A percentile compares a stretch with the other conserved stretches of the same genome.
phyloP scores from a whole-genome alignment of 2,329 filamentous ascomycete species.

The Orbilia blumenaviensis region DNA sequence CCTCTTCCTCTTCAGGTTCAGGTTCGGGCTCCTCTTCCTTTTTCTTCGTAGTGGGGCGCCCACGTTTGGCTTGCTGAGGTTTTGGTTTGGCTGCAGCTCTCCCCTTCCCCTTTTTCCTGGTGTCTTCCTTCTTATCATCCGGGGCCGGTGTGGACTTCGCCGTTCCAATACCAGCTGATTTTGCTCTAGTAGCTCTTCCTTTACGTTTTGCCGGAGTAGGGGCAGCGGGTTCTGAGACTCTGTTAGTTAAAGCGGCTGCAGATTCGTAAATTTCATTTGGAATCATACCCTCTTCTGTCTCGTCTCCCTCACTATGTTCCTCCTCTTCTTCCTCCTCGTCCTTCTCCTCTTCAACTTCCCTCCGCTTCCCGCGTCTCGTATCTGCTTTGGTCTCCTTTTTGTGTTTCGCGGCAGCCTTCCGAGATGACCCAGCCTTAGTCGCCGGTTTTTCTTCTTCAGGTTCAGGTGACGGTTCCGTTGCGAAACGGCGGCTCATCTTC shows the following conservation, averaged over 20 bases:
- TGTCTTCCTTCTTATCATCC: slow-evolving; percentile 36
- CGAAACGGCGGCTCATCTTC: slow-evolving; percentile 51
- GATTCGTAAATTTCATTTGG: background rate
- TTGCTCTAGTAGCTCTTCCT: slow-evolving; percentile 25
- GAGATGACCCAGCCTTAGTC: slow-evolving; percentile 59
- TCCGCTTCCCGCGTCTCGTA: slow-evolving; percentile 58
- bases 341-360: slow-evolving; percentile 56
- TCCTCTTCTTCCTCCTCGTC: slow-evolving; percentile 45
- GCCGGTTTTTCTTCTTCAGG: slow-evolving; percentile 55
- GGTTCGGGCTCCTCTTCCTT: slow-evolving; percentile 59
- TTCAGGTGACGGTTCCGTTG: slow-evolving; percentile 59
- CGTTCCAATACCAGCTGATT: slow-evolving; percentile 34
- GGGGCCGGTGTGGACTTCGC: slow-evolving; percentile 49
- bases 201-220: slow-evolving; percentile 34
- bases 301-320: slow-evolving; percentile 53
- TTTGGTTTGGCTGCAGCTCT: slow-evolving; percentile 63
- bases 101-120: slow-evolving; percentile 59
- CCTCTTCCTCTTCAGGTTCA: slow-evolving; percentile 61
- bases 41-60: slow-evolving; percentile 48
- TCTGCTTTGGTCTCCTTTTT: slow-evolving; percentile 62
- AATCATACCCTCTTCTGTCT: slow-evolving; percentile 38
- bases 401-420: slow-evolving; percentile 65
- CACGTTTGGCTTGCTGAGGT: slow-evolving; percentile 60
- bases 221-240: slow-evolving; percentile 23
- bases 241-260: background rate